phyloP scores from a whole-genome alignment of 1,139 yeast species.

The Pichia sp. region DNA sequence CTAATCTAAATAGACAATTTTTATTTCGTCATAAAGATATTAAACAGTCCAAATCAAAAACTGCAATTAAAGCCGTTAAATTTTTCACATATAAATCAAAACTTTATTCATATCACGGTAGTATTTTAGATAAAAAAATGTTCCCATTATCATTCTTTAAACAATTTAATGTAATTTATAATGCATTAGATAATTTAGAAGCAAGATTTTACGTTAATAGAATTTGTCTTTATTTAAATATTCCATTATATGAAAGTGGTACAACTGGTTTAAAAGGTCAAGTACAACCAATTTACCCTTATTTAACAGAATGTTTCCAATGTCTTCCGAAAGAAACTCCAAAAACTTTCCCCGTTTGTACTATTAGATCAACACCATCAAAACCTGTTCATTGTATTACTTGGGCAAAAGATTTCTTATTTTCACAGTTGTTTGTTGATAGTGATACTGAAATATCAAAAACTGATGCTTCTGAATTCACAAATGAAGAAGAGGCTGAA shows the following conservation, averaged over 20 bases:
- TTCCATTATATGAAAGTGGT: conserved; percentile 87
- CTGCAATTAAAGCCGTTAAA: conserved; percentile 78
- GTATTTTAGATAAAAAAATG: conserved; percentile 67
- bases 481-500: conserved; percentile 59
- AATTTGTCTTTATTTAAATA: conserved; percentile 65
- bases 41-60: conserved; percentile 75
- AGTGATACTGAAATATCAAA: conserved; percentile 22
- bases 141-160: conserved; percentile 81
- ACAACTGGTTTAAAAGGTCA: conserved; percentile 95
- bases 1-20: conserved; percentile 88
- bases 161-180: conserved; percentile 72
- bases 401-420: conserved; percentile 93
- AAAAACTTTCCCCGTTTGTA: conserved; percentile 90
- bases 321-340: conserved; percentile 86
- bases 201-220: conserved; percentile 88
- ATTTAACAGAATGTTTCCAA: conserved; percentile 84
- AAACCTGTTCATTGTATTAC: conserved; percentile 95
- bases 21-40: conserved; percentile 78
- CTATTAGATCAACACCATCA: conserved; percentile 93
- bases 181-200: conserved; percentile 89
- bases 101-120: conserved; percentile 77
- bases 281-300: conserved; percentile 84
- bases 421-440: conserved; percentile 72
- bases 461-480: conserved; percentile 48
- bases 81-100: conserved; percentile 64